phyloP scores from a whole-genome alignment of 805 yeast genomes.

The Saturnispora hagleri region DNA sequence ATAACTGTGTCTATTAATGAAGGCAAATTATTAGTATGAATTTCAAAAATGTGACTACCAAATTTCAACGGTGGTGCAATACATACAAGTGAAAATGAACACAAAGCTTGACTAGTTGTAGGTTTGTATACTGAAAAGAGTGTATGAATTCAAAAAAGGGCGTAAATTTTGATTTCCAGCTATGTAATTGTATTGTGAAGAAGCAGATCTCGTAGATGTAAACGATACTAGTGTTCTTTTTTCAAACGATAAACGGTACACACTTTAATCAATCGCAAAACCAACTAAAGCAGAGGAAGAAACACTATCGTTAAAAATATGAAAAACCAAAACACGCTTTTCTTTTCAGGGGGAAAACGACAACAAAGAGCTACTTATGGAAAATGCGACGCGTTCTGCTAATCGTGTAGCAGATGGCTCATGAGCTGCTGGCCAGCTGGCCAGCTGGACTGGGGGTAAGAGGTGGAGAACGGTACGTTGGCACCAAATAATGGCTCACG shows the following conservation, averaged over 20 bases:
- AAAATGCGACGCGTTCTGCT: not conserved
- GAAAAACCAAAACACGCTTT: not conserved
- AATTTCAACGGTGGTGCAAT: not conserved
- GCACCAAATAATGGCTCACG: too few species aligned
- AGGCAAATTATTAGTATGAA: not conserved
- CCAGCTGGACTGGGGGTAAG: not conserved
- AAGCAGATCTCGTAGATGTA: not conserved
- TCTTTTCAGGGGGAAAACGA: not conserved
- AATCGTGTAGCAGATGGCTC: not conserved
- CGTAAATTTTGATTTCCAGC: not conserved
- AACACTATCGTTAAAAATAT: not conserved
- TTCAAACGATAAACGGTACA: not conserved
- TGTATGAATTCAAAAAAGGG: not conserved
- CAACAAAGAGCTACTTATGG: not conserved
- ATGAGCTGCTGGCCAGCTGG: not conserved
- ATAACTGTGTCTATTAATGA: not conserved
- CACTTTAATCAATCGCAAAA: not conserved
- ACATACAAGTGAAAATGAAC: not conserved
- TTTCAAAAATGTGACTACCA: not conserved
- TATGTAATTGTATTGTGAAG: not conserved
- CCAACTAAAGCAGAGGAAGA: not conserved
- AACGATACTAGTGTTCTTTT: too few species aligned
- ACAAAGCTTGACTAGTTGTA: not conserved
- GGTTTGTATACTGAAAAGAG: not conserved
- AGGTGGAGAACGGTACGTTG: too few species aligned